Evolutionary conservation across 148 eudicot genomes (phyloP).

Genomic region (Persicaria maculosa): DNA sequence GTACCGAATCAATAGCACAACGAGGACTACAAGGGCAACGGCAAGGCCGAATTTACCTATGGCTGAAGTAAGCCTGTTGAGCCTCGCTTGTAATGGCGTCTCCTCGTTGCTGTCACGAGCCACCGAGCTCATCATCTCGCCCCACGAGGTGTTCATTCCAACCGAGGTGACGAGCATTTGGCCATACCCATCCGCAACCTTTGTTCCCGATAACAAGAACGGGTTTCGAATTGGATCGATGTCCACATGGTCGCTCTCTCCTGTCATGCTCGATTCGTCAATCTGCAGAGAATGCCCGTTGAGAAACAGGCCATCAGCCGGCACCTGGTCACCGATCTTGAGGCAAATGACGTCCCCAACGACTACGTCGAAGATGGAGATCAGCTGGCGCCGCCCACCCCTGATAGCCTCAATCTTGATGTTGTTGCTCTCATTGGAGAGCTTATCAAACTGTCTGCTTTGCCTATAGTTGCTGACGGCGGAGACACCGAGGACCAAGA

Average conservation of each 20-base stretch:
- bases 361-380: slow-evolving; percentile 26
- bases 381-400: slow-evolving; percentile 17
- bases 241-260: slow-evolving; percentile 25
- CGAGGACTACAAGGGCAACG: slow-evolving; percentile 24
- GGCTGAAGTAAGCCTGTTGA: slow-evolving; percentile 27
- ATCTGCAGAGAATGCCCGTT: slow-evolving; percentile 23
- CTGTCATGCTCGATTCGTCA: slow-evolving; percentile 31
- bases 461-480: slow-evolving; percentile 27
- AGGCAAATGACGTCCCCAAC: slow-evolving; percentile 31
- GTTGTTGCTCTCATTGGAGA: slow-evolving; percentile 24
- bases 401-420: slow-evolving; percentile 22
- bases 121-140: slow-evolving; percentile 30
- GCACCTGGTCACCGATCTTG: slow-evolving; percentile 30
- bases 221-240: slow-evolving; percentile 17
- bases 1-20: slow-evolving; percentile 24
- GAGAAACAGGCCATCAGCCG: slow-evolving; percentile 27
- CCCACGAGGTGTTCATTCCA: slow-evolving; percentile 33
- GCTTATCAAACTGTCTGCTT: slow-evolving; percentile 28
- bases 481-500: slow-evolving; percentile 25
- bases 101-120: slow-evolving; percentile 17
- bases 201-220: slow-evolving; percentile 24
- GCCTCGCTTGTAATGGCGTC: slow-evolving; percentile 25
- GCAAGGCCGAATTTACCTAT: slow-evolving; percentile 27
- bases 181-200: slow-evolving; percentile 29
- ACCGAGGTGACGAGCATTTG: slow-evolving; percentile 26